phyloP scores from a whole-genome alignment of 2,329 filamentous ascomycete genomes.

The Emmonsiellopsis sp. region DNA sequence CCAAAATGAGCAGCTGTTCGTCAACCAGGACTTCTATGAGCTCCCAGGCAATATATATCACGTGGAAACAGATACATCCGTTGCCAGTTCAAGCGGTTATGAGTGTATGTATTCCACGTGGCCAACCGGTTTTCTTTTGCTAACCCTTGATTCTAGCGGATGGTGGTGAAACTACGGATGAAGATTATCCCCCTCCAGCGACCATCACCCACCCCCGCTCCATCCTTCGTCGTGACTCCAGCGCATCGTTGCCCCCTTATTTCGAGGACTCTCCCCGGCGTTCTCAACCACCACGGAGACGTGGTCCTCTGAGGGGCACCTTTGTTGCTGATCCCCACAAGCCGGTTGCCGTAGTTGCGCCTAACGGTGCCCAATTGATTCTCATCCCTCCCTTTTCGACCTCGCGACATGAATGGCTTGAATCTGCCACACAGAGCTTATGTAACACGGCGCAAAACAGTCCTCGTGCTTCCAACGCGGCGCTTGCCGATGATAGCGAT shows the following conservation, averaged over 20 bases:
- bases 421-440: constrained; percentile 32
- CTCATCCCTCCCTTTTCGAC: constrained; percentile 39
- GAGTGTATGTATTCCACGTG: constrained; percentile 41
- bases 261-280: constrained; percentile 25
- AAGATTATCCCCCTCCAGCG: constrained; percentile 42
- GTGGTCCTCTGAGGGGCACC: constrained; percentile 38
- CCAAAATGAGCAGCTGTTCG: constrained; percentile 22
- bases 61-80: constrained; percentile 36
- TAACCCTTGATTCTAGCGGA: constrained; percentile 34
- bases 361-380: constrained; percentile 39
- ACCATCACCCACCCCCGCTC: constrained; percentile 39
- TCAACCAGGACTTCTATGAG: constrained; percentile 27
- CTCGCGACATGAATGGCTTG: constrained; percentile 37
- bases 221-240: constrained; percentile 42
- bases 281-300: constrained; percentile 25
- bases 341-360: constrained; percentile 38
- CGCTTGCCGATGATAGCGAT: constrained; percentile 35
- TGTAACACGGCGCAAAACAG: constrained; percentile 35
- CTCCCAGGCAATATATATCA: constrained; percentile 33
- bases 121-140: constrained; percentile 6
- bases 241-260: constrained; percentile 34
- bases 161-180: constrained; percentile 52
- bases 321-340: constrained; percentile 40
- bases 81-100: constrained; percentile 42
- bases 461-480: constrained; percentile 29